Base-by-base conservation (phyloP, 2,329 filamentous ascomycete genomes). In the Chaetomium strumarium region DNA sequence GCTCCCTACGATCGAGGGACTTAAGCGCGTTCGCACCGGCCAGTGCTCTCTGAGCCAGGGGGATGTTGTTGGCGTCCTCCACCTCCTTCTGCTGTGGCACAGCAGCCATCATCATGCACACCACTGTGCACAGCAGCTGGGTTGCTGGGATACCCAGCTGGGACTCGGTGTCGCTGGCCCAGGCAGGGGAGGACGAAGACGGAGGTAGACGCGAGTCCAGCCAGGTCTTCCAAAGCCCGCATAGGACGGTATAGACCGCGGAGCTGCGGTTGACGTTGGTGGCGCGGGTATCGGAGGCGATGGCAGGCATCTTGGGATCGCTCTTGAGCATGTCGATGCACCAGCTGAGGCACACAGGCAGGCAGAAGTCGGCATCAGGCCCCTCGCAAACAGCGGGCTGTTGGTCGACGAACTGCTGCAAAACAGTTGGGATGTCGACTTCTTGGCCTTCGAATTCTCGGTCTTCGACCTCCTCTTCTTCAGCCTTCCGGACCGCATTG, bases 101-200 rank as follows among this genome's bases (percentile, higher is more conserved):
- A 1, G 37, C 49, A 2, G 51, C 44, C 45, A 60, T 56, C 38
- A 57, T 56, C 53, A 58, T 56, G 51, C 48, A 50, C 9, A 55
- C 43, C 5, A 60, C 41, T 8, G 40, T 50, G 46, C 33, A 29
- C 10, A 62, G 50, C 7, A 62, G 48, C 14, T 59, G 48, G 24
- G 51, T 49, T 10, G 51, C 19, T 2, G 51, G 42, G 13, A 62
- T 58, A 24, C 53, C 62, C 1, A 60, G 49, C 34, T 58, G 55
- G 1, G 29, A 7, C 16, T 55, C 19, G 24, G 48, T 33, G 3
- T 43, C 14, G 13, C 48, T 19, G 11, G 46, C 24, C 59, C 59
- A 60, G 2, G 14, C 17, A 3, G 24, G 30, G 33, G 34, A 20
- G 17, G 11, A 19, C 5, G n/a, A 7, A 1, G 14, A 30, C 11